Percentiles rank a stretch among this genome's conserved stretches.
Conservation (phyloP, 1,284 basidiomycete genomes). For the Trametes pubescens region DNA sequence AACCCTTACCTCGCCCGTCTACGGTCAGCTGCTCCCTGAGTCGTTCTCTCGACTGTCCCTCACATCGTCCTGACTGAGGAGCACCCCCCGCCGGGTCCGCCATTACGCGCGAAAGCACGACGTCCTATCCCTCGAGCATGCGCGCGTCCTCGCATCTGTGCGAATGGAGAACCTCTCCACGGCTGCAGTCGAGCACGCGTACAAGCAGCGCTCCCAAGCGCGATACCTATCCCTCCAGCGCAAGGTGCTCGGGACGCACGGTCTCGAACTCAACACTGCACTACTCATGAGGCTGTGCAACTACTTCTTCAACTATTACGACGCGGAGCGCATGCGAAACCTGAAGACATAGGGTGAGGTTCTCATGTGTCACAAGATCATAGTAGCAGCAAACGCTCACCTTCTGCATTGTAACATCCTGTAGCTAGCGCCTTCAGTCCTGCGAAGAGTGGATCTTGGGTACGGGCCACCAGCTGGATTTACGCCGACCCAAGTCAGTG, state of each 20-base stretch:
- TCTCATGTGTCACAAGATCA: too few relatives aligned
- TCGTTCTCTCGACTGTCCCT: not conserved
- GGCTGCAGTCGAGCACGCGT: not conserved
- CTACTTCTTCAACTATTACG: not conserved
- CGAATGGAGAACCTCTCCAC: not conserved
- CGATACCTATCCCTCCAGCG: not conserved
- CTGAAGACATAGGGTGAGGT: too few relatives aligned
- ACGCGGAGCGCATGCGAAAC: not conserved
- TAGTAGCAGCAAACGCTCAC: too few relatives aligned
- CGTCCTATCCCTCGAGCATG: not conserved
- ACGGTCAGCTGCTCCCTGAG: not conserved
- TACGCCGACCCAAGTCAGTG: too few relatives aligned
- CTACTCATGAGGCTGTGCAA: not conserved
- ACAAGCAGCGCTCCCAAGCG: not conserved
- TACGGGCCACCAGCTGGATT: too few relatives aligned
- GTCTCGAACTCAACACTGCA: not conserved
- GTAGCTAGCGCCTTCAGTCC: too few relatives aligned
- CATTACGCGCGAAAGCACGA: not conserved
- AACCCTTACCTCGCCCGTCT: constrained; percentile 5
- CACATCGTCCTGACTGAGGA: not conserved
- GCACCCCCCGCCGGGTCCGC: not conserved
- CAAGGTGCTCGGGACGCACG: not conserved
- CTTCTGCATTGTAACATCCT: too few relatives aligned
- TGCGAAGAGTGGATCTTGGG: too few relatives aligned
- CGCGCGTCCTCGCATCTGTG: not conserved